Evolutionary conservation across 1,284 basidiomycete species (phyloP), one percentile per base, ranked within the genome.

Genomic region (Phellinidium pouzarii): DNA sequence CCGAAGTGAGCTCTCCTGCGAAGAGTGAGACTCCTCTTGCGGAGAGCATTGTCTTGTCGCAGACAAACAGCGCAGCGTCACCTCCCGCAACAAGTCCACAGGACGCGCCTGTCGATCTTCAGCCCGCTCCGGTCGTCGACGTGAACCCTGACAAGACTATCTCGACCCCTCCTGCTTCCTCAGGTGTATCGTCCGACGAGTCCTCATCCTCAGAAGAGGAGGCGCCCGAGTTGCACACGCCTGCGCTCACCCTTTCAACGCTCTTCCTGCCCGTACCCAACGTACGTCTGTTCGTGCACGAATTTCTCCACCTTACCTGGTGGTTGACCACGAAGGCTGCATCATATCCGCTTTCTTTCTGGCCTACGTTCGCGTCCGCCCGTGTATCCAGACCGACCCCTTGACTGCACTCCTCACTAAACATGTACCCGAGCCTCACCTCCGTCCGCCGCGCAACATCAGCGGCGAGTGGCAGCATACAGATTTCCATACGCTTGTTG

Each of bases 251-350:
- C 44, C 65, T 78, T 22, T 79, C 86, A 23, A 82, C 80, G 38
- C 84, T 90, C 80, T 91, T 91, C 64, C 71, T 89, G 44, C 88
- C 87, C 9, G 84, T 90, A 36, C 87, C 87, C 46, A 87, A 87
- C 71, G 87, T 90, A 76, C 75, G 73, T 70, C 66, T 69, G 56
- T 70, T 65, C 14, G 58, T 76, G 64, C 44, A 34, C 41, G 69
- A 67, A 29, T 66, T 71, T 34, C 58, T 58, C 63, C 62, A 65
- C 48, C 69, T 84, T 43, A 73, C 74, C 14, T 83, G 79, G 79
- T 84, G 78, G 79, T 66, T 82, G 63, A 73, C 70, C 58, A 74
- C 71, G 64, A 50, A 54, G 31, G 52, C 54, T 31, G 52, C 31
- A 42, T 50, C 57, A 14, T 50, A 41, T 47, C 50, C 50, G 26